Evolutionary conservation across 176 grass and related monocot genomes (phyloP).

Genomic region (Aegilops longissima): DNA sequence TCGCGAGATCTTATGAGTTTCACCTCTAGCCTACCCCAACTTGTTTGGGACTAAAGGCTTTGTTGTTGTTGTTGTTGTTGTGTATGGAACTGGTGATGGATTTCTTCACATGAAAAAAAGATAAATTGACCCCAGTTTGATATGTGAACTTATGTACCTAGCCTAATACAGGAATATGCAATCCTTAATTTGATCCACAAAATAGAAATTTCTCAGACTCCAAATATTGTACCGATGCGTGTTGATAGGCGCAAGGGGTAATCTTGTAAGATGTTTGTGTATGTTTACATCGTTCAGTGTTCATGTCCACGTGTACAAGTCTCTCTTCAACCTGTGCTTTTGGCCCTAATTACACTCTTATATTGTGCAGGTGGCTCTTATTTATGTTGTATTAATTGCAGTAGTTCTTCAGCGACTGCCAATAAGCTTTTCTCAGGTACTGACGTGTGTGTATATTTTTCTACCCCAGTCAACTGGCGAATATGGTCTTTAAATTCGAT

Average conservation of each 20-base stretch:
- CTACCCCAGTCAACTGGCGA: conserved; percentile 17
- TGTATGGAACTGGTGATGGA: neutral
- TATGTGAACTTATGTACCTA: conserved; percentile 17
- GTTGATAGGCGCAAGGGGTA: neutral
- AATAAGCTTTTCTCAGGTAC: conserved; percentile 86
- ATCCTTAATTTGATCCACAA: neutral
- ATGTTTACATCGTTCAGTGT: neutral
- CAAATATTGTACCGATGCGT: neutral
- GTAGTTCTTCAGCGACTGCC: conserved; percentile 83
- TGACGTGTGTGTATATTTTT: neutral
- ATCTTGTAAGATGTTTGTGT: neutral
- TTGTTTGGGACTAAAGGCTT: neutral
- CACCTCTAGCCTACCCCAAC: too few relatives aligned
- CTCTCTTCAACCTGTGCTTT: neutral
- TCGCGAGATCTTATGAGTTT: too few relatives aligned
- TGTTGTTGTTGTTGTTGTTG: too few relatives aligned
- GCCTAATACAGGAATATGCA: neutral
- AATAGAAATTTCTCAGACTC: neutral
- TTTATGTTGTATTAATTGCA: conserved; percentile 92
- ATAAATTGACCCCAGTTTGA: neutral
- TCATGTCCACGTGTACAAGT: neutral
- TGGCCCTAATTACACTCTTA: conserved; percentile 15
- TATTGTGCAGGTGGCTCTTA: conserved; percentile 80
- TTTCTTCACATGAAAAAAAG: neutral
- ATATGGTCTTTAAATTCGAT: neutral